Evolutionary conservation across 169 alveolate species (phyloP), one percentile per base, ranked within the genome.

Genomic region (Babesia sp.): DNA sequence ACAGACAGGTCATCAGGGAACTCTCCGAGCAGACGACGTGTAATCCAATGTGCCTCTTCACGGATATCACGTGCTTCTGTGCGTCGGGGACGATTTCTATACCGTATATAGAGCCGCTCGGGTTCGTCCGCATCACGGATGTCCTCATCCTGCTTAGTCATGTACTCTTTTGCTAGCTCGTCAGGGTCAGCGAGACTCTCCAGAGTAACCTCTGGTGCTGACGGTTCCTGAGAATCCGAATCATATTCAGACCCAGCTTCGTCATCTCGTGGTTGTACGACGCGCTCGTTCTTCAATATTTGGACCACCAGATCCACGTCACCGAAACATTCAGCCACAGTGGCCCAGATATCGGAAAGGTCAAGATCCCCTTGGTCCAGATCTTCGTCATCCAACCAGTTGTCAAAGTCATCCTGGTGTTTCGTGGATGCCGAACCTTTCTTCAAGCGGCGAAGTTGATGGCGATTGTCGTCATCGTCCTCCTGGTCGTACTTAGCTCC

Each of bases 1-100:
- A 28, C 34, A 8, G 91, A 82, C 55, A 88, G 83, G 51, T 88
- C 90, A 20, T 63, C 75, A 41, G 88, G 84, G 77, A 84, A 88
- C 61, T 88, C 88, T 28, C 48, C 69, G 31, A 81, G 60, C 46
- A 88, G 71, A 44, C 88, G 76, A 20, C 48, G 48, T 51, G 85
- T 11, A 31, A 88, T 84, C 93, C 93, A 88, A 46, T 69, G 80
- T 8, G 93, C 72, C 61, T 88, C 93, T 16, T 54, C 71, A 14
- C 58, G 48, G 9, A 80, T 37, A 34, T 80, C 88, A 8, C 72
- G 46, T 2, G 6, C 59, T 16, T 72, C 84, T 6, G 85, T 74
- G n/a, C 54, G 58, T n/a, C 85, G 44, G 26, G 78, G 46, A 20
- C 90, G 67, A 63, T 84, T 84, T 14, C 50, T 80, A 69, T 81